phyloP scores from a whole-genome alignment of 1,284 basidiomycete species.

The Cronartium quercuum region DNA sequence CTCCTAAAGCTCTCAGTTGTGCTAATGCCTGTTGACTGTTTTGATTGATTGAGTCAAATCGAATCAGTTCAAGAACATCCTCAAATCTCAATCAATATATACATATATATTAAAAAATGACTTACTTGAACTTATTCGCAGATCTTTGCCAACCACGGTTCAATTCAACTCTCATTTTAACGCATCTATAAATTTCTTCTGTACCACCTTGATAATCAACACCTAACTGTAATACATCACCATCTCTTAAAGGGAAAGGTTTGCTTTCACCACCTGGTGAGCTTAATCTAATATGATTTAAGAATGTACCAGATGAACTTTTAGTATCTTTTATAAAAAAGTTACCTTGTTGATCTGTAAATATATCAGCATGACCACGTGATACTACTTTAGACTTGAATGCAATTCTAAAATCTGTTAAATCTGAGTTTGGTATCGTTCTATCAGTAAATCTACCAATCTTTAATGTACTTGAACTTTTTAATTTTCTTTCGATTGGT shows the following conservation, averaged over 20 bases:
- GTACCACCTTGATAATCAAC: conserved; percentile 97
- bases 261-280: conserved; percentile 74
- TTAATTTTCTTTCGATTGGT: conserved; percentile 58
- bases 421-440: conserved; percentile 60
- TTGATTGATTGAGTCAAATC: not conserved
- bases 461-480: conserved; percentile 63
- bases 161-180: conserved; percentile 88
- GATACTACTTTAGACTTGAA: conserved; percentile 97
- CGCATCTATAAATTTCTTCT: conserved; percentile 95
- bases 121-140: conserved; percentile 91
- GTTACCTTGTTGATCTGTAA: conserved; percentile 58
- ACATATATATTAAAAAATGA: too few relatives aligned
- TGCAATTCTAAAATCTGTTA: conserved; percentile 63
- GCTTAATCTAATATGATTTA: conserved; percentile 86
- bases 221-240: conserved; percentile 89
- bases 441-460: conserved; percentile 85
- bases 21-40: conserved; percentile 36
- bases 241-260: conserved; percentile 77
- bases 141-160: conserved; percentile 75
- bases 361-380: conserved; percentile 88
- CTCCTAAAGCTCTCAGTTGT: conserved; percentile 13
- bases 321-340: conserved; percentile 91
- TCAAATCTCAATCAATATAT: too few relatives aligned
- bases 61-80: not conserved
- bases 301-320: conserved; percentile 83